Evolutionary conservation across 257 asterid genomes (phyloP), one percentile per base, ranked within the genome.

Genomic region (Capsicum pubescens): DNA sequence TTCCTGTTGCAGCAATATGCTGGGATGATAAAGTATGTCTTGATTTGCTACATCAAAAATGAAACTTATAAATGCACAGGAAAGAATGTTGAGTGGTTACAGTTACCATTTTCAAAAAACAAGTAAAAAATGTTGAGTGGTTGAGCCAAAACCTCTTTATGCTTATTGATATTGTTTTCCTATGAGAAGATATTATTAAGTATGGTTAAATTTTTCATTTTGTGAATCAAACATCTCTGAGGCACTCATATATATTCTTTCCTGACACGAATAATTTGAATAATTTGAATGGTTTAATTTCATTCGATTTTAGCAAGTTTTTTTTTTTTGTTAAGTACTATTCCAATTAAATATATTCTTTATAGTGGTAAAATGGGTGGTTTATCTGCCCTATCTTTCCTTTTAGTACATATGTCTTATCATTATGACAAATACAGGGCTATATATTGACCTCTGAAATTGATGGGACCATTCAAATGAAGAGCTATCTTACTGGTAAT

Each of bases 401-500:
- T 76, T 68, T 76, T 13, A 6, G 56, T 60, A 39, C 50, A 60
- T 26, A 42, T 77, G 68, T 21, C 52, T 86, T 19, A 60, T 54
- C 71, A 86, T 64, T 58, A 46, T 79, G 50, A 46, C 68, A 67
- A 61, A 76, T 50, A 50, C 85, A 89, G 91, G 91, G 91, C 84
- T 97, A 95, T 88, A 94, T 97, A 86, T 91, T 94, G 92, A 97
- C 99, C 85, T 97, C 98, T 84, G 99, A 97, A 90, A 97, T 97
- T 87, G 99, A 97, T 88, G 99, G 99, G 63, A 95, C 99, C 82
- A 97, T 97, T 85, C 99, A 97, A 95, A 97, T 97, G 99, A 97
- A 97, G 97, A 97, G 99, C 87, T 95, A 93, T 89, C 93, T 97
- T 79, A 91, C 98, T 57, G 99, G 98, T 83, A 97, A 97, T 87